Percentiles rank a stretch among this genome's conserved stretches.
Conservation (phyloP, 257 asterid genomes). For the Voacanga thouarsii region DNA sequence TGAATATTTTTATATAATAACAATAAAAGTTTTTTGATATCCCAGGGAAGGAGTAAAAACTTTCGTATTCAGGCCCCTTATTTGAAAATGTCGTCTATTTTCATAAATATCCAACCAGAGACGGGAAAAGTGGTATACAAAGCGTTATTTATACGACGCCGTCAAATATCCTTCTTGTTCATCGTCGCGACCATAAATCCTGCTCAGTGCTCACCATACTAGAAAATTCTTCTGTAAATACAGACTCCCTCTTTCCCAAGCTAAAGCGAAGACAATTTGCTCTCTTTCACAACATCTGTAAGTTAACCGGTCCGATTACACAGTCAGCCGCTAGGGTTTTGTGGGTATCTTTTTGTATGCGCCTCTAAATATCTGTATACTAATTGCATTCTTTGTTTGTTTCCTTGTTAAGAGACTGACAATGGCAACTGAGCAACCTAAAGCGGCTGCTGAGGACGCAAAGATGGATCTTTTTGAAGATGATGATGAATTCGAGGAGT, state of each 20-base stretch:
- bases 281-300: not conserved
- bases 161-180: not conserved
- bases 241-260: not conserved
- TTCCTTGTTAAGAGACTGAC: constrained; percentile 4
- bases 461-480: constrained; percentile 82
- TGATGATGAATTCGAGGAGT: constrained; percentile 89
- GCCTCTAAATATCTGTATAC: not conserved
- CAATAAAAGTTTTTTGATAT: too few species aligned
- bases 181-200: not conserved
- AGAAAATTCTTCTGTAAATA: not conserved
- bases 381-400: not conserved
- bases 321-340: not conserved
- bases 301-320: not conserved
- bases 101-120: too few species aligned
- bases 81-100: too few species aligned
- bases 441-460: constrained; percentile 57
- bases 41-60: too few species aligned
- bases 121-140: too few species aligned
- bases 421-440: constrained; percentile 75
- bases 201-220: too few species aligned
- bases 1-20: too few species aligned
- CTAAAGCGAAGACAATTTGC: not conserved
- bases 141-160: not conserved
- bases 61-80: too few species aligned
- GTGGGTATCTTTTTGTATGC: not conserved